Base-by-base conservation (phyloP, 345 rosid genomes). In the Moringa oleifera region DNA sequence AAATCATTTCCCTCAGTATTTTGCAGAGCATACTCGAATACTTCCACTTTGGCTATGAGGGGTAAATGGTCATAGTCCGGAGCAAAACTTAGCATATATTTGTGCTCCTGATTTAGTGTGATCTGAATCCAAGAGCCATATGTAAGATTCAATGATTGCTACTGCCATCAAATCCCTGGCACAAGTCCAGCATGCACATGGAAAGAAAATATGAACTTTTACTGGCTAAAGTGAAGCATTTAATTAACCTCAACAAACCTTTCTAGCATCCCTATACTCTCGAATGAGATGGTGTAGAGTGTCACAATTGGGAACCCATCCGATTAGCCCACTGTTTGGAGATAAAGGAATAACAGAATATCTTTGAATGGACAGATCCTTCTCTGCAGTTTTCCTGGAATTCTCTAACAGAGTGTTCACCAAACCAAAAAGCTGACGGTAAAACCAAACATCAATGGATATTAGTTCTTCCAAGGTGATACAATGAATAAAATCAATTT, bases 1-100 rank as follows among this genome's bases (percentile, higher is more conserved):
- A 94, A 86, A 80, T 94, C 99, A 81, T 86, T 88, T 70, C 99
- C 99, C 73, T 88, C 96, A 2, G 99, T 94, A 72, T 88, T 86
- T 65, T 82, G 83, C 51, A 90, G 79, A 62, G 97, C 97, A 73
- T 79, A 86, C 58, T 86, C 88, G 75, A 94, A 94, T 37, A 88
- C 99, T 80, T 94, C 99, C 53, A 88, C 90, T 76, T 94, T 94
- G 20, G 93, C 86, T 60, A 94, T 82, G 28, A 94, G 91, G 12
- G 97, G 97, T 64, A 94, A 79, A 79, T 90, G 83, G 64, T 90
- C 99, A 78, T 85, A 94, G 73, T 90, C 89, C 6, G 93, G 97
- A 37, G 97, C 95, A 75, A 94, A 90, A 78, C 87, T 81, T 64
- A 94, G 78, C 96, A 94, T 90, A 71, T 68, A 73, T 65, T 88